Percentiles rank a stretch among this genome's conserved stretches.
Evolutionary conservation across 345 rosid genomes (phyloP).

Genomic region (Cardamine resedifolia): DNA sequence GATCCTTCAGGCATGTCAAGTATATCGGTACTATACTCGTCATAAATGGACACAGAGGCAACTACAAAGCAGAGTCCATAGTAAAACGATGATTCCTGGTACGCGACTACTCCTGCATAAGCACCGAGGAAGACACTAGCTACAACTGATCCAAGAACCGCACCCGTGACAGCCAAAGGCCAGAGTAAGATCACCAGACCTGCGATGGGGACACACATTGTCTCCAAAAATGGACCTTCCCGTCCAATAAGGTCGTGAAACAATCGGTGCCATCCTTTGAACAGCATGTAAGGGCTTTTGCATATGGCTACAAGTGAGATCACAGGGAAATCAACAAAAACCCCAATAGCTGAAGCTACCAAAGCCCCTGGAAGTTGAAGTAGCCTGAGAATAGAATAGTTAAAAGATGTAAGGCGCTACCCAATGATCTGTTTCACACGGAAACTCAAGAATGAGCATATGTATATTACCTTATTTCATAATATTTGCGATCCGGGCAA

Average conservation of each 20-base stretch:
- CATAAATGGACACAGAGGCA: conserved; percentile 80
- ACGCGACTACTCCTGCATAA: conserved; percentile 78
- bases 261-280: conserved; percentile 94
- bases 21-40: conserved; percentile 87
- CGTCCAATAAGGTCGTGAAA: conserved; percentile 91
- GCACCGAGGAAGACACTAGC: conserved; percentile 85
- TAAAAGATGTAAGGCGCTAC: not conserved
- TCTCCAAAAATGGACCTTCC: conserved; percentile 97
- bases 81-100: conserved; percentile 91
- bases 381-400: conserved; percentile 50
- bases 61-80: conserved; percentile 78
- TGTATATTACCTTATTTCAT: conserved; percentile 69
- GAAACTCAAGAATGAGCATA: not conserved
- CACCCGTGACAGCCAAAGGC: conserved; percentile 94
- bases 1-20: conserved; percentile 95
- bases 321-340: conserved; percentile 62
- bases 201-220: conserved; percentile 95
- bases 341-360: conserved; percentile 60
- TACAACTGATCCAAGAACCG: conserved; percentile 69
- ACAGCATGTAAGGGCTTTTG: conserved; percentile 91
- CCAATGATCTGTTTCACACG: not conserved
- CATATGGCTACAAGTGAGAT: conserved; percentile 69
- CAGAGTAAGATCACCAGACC: conserved; percentile 92
- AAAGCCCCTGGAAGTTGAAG: conserved; percentile 71
- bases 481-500: conserved; percentile 56